These are phyloP conservation scores for Corniculantispora saksenae DNA, from an alignment of 2,329 filamentous ascomycete genomes.

Conservation along the genomic window DNA sequence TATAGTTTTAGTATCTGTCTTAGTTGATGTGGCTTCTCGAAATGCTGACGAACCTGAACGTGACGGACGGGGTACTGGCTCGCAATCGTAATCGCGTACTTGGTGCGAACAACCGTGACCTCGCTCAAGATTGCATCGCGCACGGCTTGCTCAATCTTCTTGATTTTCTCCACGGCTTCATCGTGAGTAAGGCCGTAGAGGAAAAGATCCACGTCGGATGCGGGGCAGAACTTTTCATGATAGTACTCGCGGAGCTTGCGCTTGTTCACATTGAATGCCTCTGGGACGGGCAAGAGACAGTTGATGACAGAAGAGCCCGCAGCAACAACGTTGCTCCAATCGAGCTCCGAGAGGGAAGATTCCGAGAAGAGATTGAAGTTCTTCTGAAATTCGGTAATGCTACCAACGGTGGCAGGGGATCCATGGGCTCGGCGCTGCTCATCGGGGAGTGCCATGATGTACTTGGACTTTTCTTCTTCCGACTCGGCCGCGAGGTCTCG, in stretches of 20 bases:
- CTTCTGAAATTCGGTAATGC: conserved; percentile 69
- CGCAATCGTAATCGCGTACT: conserved; percentile 83
- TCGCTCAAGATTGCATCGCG: conserved; percentile 79
- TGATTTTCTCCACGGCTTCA: conserved; percentile 79
- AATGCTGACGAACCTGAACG: conserved; percentile 54
- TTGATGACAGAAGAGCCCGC: conserved; percentile 82
- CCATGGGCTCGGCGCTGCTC: conserved; percentile 63
- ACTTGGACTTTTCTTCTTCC: conserved; percentile 60
- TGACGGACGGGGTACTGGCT: conserved; percentile 83
- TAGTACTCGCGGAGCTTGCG: conserved; percentile 70
- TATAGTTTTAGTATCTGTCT: background rate
- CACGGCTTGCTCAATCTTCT: conserved; percentile 74
- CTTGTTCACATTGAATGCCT: conserved; percentile 62
- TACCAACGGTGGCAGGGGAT: conserved; percentile 66
- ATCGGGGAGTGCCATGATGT: conserved; percentile 68
- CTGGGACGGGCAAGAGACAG: conserved; percentile 70
- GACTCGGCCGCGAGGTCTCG: conserved; percentile 60
- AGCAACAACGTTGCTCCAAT: conserved; percentile 81
- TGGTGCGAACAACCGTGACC: conserved; percentile 80
- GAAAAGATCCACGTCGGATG: conserved; percentile 86
- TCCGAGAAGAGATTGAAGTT: conserved; percentile 86
- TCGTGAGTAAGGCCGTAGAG: conserved; percentile 78
- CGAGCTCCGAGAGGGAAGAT: conserved; percentile 70
- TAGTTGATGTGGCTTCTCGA: background rate
- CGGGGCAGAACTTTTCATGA: conserved; percentile 77